A percentile compares a stretch with the other conserved stretches of the same genome.
Evolutionary conservation across 2,329 filamentous ascomycete genomes (phyloP).

Genomic region (Penicillium concentricum): DNA sequence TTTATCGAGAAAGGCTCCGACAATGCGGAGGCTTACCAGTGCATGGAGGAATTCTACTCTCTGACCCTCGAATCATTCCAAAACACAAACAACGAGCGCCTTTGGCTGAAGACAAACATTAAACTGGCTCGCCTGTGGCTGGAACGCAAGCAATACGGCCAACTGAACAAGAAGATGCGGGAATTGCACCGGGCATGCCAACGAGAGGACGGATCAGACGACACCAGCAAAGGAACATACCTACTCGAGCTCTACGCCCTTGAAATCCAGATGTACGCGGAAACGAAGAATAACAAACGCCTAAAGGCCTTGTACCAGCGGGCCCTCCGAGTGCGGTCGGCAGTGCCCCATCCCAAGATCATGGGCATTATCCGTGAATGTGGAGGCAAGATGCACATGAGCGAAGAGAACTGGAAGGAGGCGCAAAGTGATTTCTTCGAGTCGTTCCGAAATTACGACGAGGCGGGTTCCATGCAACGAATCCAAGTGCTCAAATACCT

Average conservation of each 20-base stretch:
- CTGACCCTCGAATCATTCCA: constrained; percentile 92
- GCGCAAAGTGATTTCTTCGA: constrained; percentile 98
- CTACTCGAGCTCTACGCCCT: constrained; percentile 92
- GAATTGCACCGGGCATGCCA: constrained; percentile 90
- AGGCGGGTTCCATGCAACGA: constrained; percentile 90
- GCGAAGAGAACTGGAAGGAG: constrained; percentile 98
- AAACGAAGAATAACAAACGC: constrained; percentile 96
- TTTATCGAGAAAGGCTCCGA: constrained; percentile 91
- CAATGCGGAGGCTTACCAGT: constrained; percentile 67
- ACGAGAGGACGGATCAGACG: constrained; percentile 73
- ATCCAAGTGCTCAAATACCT: constrained; percentile 98
- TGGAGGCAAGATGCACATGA: constrained; percentile 99
- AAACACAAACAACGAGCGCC: constrained; percentile 91
- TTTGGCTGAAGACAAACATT: constrained; percentile 98
- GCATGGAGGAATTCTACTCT: constrained; percentile 94
- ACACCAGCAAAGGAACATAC: constrained; percentile 95
- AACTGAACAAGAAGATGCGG: constrained; percentile 76
- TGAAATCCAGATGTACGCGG: constrained; percentile 98
- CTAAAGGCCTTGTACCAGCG: constrained; percentile 90
- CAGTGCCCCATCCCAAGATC: constrained; percentile 96
- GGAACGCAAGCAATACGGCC: constrained; percentile 82
- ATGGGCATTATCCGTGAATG: constrained; percentile 99
- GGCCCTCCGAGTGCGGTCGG: constrained; percentile 89
- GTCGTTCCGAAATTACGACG: constrained; percentile 97
- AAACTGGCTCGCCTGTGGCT: constrained; percentile 90